Evolutionary conservation across 169 alveolate genomes (phyloP).

Genomic region (Cryptosporidium ryanae): DNA sequence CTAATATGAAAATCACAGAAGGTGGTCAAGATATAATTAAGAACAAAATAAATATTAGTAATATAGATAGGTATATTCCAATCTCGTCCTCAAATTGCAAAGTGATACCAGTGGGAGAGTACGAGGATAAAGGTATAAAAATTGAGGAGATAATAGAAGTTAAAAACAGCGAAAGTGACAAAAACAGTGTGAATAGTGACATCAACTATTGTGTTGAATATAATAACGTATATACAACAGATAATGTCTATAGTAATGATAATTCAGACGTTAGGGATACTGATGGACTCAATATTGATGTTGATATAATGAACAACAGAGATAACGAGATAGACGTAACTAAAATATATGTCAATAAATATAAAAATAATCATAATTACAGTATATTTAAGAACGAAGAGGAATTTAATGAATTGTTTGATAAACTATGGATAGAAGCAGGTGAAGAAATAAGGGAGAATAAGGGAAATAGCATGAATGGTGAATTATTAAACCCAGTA

Average conservation of each 20-base stretch:
- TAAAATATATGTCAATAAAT: no score
- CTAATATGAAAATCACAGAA: background rate
- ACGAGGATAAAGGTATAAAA: no score
- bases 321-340: background rate
- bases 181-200: no score
- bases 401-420: constrained; percentile 22
- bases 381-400: constrained; percentile 22
- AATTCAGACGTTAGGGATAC: no score
- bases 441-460: constrained; percentile 9
- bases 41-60: constrained; percentile 69
- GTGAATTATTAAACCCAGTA: constrained; percentile 5
- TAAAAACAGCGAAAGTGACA: no score
- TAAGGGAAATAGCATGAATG: background rate
- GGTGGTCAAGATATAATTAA: background rate
- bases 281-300: background rate
- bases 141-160: no score
- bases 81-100: background rate
- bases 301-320: constrained; percentile 3
- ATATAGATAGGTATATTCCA: constrained; percentile 65
- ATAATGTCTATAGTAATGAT: background rate
- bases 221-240: no score
- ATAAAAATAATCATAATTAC: background rate
- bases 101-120: no score
- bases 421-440: constrained; percentile 46
- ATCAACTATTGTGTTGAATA: no score